These are phyloP conservation scores for Hypoxylon sp. DNA, from an alignment of 2,329 filamentous ascomycete genomes.

Conservation along the genomic window DNA sequence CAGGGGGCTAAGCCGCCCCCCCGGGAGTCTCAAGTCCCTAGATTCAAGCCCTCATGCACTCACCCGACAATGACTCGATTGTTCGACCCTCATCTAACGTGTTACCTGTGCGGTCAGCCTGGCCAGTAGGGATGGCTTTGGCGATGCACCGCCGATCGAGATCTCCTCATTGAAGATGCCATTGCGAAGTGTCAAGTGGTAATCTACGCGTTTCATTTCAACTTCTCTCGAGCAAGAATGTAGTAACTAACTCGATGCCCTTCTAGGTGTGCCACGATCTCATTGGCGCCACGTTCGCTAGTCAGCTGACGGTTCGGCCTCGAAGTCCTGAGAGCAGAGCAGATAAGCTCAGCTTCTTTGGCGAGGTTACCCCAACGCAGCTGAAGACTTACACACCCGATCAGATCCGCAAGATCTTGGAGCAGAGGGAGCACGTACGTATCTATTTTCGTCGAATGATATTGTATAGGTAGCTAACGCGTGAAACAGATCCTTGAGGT, in stretches of 20 bases:
- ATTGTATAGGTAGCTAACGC: conserved; percentile 26
- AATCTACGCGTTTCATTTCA: conserved; percentile 1
- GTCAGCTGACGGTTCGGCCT: conserved; percentile 52
- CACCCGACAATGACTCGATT: conserved; percentile 77
- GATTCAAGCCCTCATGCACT: conserved; percentile 63
- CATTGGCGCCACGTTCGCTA: conserved; percentile 55
- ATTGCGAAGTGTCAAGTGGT: conserved; percentile 49
- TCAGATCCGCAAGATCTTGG: conserved; percentile 62
- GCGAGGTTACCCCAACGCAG: conserved; percentile 58
- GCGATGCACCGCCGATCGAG: conserved; percentile 64
- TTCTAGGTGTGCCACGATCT: conserved; percentile 45
- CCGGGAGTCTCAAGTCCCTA: conserved; percentile 24
- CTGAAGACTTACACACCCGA: conserved; percentile 60
- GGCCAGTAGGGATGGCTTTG: conserved; percentile 79
- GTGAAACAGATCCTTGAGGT: conserved; percentile 51
- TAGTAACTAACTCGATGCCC: conserved; percentile 10
- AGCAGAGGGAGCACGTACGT: conserved; percentile 64
- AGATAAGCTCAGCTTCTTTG: conserved; percentile 60
- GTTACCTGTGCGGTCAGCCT: conserved; percentile 67
- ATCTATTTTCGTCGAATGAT: not conserved
- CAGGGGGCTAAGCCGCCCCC: conserved; percentile 9
- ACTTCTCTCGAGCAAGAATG: not conserved
- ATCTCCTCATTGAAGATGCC: conserved; percentile 56
- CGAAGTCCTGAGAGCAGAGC: conserved; percentile 58
- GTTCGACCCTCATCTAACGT: conserved; percentile 66